Base-by-base conservation (phyloP, 2,329 filamentous ascomycete genomes). In the Fusarium keratoplasticum region DNA sequence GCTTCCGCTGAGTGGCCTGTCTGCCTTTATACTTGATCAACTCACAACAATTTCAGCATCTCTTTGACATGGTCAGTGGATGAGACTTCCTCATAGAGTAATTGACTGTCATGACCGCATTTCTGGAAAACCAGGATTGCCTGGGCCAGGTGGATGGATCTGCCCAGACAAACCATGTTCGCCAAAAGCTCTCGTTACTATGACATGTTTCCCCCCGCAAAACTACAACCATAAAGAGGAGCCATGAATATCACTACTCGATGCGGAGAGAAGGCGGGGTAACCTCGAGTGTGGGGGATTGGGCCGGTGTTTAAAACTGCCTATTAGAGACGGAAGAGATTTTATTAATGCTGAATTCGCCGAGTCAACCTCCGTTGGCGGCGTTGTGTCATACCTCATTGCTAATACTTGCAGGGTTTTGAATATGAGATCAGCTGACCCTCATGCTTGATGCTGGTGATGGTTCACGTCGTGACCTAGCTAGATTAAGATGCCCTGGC, bases 191-290 rank as follows among this genome's bases (percentile, higher is more conserved):
- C 20, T 58, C n/a, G 25, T 36, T 25, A 36, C 20, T 16, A 36
- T 58, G 54, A 58, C 54, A 58, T 11, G 33, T 36, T 38, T 9
- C 20, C 20, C 20, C 54, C 33, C 33, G 33, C 54, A 58, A 36
- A 38, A 58, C 33, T 36, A 25, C 54, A 27, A 58, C 54, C 33
- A 18, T 58, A 18, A 20, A 38, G 31, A 36, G 54, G 54, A 58
- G 33, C 33, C 5, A 36, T 36, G 54, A 58, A 14, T 25, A 58
- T 58, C 54, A 36, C 36, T 58, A 20, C 54, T 58, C 16, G 5
- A 36, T 58, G 31, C 16, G 54, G 33, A 58, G 31, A 58, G 54
- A 58, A 38, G 54, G 54, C 54, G 54, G 54, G 54, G 54, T 58
- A 33, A 58, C 16, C 10, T 38, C 54, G 33, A n/a, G 5, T 38